phyloP scores from a whole-genome alignment of 768 basidiomycete species.

The Lyophyllum shimeji region DNA sequence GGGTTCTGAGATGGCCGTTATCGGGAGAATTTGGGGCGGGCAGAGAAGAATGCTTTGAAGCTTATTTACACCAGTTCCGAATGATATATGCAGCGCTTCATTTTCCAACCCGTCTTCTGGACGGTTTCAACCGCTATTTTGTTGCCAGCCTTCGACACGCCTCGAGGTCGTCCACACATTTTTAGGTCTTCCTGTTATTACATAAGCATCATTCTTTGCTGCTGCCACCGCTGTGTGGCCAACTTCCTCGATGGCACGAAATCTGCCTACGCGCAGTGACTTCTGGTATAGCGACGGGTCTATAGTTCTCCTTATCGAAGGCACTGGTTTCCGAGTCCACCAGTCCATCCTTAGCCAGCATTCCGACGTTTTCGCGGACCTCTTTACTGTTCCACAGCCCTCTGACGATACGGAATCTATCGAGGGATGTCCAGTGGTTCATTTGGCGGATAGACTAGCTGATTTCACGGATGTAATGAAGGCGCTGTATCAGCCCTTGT shows the following conservation, averaged over 20 bases:
- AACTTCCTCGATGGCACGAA: background rate
- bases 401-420: slow-evolving; percentile 23
- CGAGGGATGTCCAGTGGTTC: slow-evolving; percentile 36
- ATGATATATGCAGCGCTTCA: too few relatives aligned
- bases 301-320: slow-evolving; percentile 33
- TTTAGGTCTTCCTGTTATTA: too few relatives aligned
- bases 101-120: too few relatives aligned
- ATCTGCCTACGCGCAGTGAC: slow-evolving; percentile 14
- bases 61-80: too few relatives aligned
- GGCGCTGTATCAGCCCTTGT: slow-evolving; percentile 33
- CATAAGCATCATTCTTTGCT: background rate
- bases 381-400: slow-evolving; percentile 38
- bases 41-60: too few relatives aligned
- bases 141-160: too few relatives aligned
- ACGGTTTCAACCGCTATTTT: too few relatives aligned
- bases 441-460: slow-evolving; percentile 28
- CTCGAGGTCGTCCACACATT: too few relatives aligned
- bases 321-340: slow-evolving; percentile 37
- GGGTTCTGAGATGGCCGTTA: background rate
- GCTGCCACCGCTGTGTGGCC: background rate
- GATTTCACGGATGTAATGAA: slow-evolving; percentile 36
- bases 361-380: slow-evolving; percentile 38
- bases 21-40: background rate
- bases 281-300: slow-evolving; percentile 43
- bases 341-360: slow-evolving; percentile 38